Evolutionary conservation across 2,329 filamentous ascomycete species (phyloP).

Genomic region (Fusarium neocosmosporiellum): DNA sequence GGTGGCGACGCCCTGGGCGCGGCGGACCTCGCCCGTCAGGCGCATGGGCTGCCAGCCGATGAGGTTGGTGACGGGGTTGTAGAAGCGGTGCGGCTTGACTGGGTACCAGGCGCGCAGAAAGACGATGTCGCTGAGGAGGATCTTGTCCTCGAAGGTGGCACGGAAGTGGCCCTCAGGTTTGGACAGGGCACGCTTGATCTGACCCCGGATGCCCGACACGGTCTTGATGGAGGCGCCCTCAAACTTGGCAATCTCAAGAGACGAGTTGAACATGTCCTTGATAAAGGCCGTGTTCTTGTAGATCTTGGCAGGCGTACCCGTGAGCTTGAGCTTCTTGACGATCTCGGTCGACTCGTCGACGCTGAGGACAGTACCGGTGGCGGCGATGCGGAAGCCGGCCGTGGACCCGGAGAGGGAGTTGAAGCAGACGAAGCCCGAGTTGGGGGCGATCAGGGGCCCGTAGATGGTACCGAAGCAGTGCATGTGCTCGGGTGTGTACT

Average conservation of each 20-base stretch:
- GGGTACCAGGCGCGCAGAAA: slow-evolving; percentile 98
- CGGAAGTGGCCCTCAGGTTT: slow-evolving; percentile 97
- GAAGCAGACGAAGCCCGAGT: slow-evolving; percentile 94
- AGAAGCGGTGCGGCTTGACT: slow-evolving; percentile 93
- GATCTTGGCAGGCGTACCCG: slow-evolving; percentile 93
- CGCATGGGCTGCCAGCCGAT: slow-evolving; percentile 95
- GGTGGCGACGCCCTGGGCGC: slow-evolving; percentile 77
- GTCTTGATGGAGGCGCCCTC: slow-evolving; percentile 96
- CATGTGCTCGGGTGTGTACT: slow-evolving; percentile 99
- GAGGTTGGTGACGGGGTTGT: slow-evolving; percentile 95
- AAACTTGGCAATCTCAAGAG: slow-evolving; percentile 97
- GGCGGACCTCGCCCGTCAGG: slow-evolving; percentile 89
- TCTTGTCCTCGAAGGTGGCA: slow-evolving; percentile 98
- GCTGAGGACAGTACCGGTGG: slow-evolving; percentile 91
- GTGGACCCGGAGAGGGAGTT: slow-evolving; percentile 87
- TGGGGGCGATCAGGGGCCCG: slow-evolving; percentile 92
- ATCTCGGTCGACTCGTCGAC: slow-evolving; percentile 98
- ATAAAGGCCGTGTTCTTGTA: slow-evolving; percentile 99
- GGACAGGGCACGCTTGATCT: slow-evolving; percentile 94
- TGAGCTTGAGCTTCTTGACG: slow-evolving; percentile 99
- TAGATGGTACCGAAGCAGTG: slow-evolving; percentile 98
- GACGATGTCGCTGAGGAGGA: slow-evolving; percentile 95
- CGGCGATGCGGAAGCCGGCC: slow-evolving; percentile 92
- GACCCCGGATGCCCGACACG: slow-evolving; percentile 92
- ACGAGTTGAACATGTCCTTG: slow-evolving; percentile 96